Evolutionary conservation across 177 flowering plant species (phyloP), one percentile per base, ranked within the genome.

Genomic region (Vitis hybrid): DNA sequence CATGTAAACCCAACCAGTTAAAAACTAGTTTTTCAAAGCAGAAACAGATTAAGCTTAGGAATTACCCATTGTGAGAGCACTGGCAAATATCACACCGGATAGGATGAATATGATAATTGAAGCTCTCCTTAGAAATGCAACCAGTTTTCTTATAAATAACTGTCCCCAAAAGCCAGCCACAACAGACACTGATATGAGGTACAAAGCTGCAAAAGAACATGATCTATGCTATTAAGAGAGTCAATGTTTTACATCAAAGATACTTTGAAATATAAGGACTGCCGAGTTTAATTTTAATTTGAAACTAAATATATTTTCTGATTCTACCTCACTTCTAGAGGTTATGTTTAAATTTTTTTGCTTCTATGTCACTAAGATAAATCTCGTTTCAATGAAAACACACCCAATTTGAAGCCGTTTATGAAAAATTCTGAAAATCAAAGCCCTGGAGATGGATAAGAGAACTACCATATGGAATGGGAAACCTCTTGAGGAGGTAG

Each of bases 141-240:
- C 71, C 1, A 90, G 52, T 67, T 88, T 95, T 74, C 99, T 83
- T 12, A 95, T 73, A 6, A 86, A 79, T 72, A 63, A 89, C 65
- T 95, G 98, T 5, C 99, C 99, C 94, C 91, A 90, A 70, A 95
- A 93, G n/a, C 99, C 98, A 80, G 99, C 99, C 74, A 91, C 15
- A 7, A 93, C 66, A 2, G 98, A 95, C 32, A 95, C 91, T 10
- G 75, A 60, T 60, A 82, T 89, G 2, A 95, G 89, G 76, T 93
- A 95, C 61, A 93, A 63, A 54, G 97, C 98, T 95, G 97, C 89
- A 82, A 71, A 30, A 54, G 21, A 53, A 17, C 35, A 15, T 27
- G 6, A 64, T n/a, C 6, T 6, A 3, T 35, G 9, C 46, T 35
- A 35, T 35, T 35, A 35, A 35, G 46, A 35, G 8, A 4, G 46